These are phyloP conservation scores for Lactarius deliciosus DNA, from an alignment of 768 basidiomycete species.

Conservation along the genomic window DNA sequence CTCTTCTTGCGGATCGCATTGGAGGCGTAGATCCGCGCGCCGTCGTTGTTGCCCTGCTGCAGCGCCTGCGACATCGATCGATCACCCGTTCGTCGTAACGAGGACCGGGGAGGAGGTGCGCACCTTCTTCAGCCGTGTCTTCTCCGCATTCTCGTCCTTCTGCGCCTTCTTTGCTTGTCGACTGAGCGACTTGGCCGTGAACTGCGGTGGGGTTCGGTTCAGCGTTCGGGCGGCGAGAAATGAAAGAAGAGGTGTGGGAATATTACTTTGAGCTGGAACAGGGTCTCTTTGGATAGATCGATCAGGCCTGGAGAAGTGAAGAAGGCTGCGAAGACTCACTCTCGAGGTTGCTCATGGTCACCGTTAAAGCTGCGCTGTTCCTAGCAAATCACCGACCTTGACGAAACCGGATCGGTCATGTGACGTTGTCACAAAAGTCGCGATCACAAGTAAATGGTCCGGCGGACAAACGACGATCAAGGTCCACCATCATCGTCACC, in stretches of 20 bases:
- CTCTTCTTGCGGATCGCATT: constrained; percentile 99
- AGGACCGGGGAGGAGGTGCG: constrained; percentile 14
- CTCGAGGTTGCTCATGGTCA: constrained; percentile 77
- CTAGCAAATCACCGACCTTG: not conserved
- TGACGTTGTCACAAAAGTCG: no score
- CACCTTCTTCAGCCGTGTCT: constrained; percentile 91
- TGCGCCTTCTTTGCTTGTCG: constrained; percentile 97
- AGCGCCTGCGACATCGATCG: constrained; percentile 61
- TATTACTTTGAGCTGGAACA: constrained; percentile 95
- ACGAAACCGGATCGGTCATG: not conserved
- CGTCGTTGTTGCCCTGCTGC: constrained; percentile 94
- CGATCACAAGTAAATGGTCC: not conserved
- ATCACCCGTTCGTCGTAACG: not conserved
- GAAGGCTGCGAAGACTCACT: constrained; percentile 53
- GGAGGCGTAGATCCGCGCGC: constrained; percentile 95
- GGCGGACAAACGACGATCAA: not conserved
- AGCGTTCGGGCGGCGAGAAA: not conserved
- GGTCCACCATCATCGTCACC: not conserved
- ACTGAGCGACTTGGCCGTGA: constrained; percentile 94
- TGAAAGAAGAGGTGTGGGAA: not conserved
- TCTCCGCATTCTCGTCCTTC: constrained; percentile 91
- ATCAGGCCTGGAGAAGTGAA: constrained; percentile 23
- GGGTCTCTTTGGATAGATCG: constrained; percentile 66
- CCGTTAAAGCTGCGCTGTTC: not conserved
- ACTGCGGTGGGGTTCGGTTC: constrained; percentile 48